Evolutionary conservation across 257 asterid genomes (phyloP), one percentile per base, ranked within the genome.

Genomic region (Linderniella brevidens): DNA sequence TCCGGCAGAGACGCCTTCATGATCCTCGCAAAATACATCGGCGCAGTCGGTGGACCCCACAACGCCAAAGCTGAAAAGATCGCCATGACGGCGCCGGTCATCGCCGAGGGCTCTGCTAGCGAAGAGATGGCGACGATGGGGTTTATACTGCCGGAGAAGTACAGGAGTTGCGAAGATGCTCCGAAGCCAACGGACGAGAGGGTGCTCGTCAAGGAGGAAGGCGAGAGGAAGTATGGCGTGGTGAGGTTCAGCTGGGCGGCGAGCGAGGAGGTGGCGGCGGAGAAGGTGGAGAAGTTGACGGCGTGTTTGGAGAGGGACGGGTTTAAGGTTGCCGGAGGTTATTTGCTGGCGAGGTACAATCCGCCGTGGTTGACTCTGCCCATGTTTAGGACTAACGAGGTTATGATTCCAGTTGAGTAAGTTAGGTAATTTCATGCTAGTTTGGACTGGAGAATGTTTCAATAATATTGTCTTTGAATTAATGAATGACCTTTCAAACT

Each of bases 311-410:
- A 75, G 66, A 72, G 77, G 54, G 97, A 84, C 65, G 97, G 93
- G 68, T 67, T 48, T 10, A 67, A 66, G 58, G 68, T 65, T 49
- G 58, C 38, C 4, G 95, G 93, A 46, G 93, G 78, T 6, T 75
- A 50, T 60, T 81, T 77, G 55, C 64, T 88, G 74, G 95, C 80
- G 46, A 76, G 97, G 82, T 88, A 74, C 52, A 88, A 88, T 62
- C 97, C 97, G 46, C 93, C 97, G 18, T 84, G 88, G n/a, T n/a
- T n/a, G 86, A 78, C 90, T 16, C 58, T 84, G 69, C 95, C 93
- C 60, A 78, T 83, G 54, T 58, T 72, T 12, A 63, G 93, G 66
- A 78, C 84, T 4, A 88, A 88, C 59, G 95, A 88, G 60, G 78
- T 88, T 19, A 70, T 83, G 80, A 60, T 88, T 55, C 97, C 95